Percentiles rank a stretch among this genome's conserved stretches.
Evolutionary conservation across 352 stramenopile species (phyloP).

Genomic region (Saprolegnia diclina): DNA sequence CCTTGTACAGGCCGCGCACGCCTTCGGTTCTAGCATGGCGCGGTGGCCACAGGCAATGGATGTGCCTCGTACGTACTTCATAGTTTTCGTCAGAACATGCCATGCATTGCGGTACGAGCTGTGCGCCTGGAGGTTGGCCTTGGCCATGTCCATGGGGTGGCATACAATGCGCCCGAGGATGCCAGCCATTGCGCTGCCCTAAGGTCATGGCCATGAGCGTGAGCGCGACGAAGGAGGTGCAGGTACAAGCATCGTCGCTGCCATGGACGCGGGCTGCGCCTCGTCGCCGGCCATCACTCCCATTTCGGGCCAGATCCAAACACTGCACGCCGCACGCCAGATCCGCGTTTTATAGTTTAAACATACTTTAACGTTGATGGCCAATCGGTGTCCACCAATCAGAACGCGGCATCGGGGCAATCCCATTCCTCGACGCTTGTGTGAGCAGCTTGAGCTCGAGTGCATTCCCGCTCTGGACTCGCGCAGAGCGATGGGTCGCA

Average conservation of each 20-base stretch:
- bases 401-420: too few species aligned
- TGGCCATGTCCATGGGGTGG: conserved; percentile 90
- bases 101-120: conserved; percentile 37
- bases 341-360: not conserved
- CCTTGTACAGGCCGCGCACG: conserved; percentile 89
- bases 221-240: not conserved
- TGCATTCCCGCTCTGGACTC: too few species aligned
- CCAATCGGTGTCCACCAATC: too few species aligned
- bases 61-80: conserved; percentile 33
- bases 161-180: conserved; percentile 83
- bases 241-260: conserved; percentile 25
- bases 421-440: too few species aligned
- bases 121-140: conserved; percentile 70
- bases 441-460: too few species aligned
- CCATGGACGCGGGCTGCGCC: conserved; percentile 11
- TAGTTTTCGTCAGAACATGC: conserved; percentile 41
- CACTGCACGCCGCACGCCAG: not conserved
- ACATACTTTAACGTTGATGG: not conserved
- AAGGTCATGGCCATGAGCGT: not conserved
- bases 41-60: not conserved
- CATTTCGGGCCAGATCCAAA: conserved; percentile 5
- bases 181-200: conserved; percentile 76
- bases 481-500: too few species aligned
- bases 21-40: conserved; percentile 31
- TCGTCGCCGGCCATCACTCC: not conserved